Evolutionary conservation across 495 filamentous ascomycete genomes (phyloP).

Genomic region (Penicillium mononematosum): DNA sequence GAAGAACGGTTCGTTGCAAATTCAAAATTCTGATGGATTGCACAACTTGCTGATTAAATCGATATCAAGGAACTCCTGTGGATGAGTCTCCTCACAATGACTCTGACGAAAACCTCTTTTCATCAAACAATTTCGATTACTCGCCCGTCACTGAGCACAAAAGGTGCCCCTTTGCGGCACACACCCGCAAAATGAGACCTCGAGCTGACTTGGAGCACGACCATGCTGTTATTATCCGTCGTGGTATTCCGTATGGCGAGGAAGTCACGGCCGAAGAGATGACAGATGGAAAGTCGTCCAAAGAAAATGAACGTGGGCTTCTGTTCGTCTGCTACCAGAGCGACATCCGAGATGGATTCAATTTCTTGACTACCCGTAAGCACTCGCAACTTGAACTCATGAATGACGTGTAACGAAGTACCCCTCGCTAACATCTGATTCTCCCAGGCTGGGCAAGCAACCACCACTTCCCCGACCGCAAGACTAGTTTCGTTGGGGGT

Average conservation of each 20-base stretch:
- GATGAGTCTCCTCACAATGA: conserved; percentile 22
- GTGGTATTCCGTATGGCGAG: conserved; percentile 32
- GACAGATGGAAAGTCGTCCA: not conserved
- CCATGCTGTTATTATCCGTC: conserved; percentile 30
- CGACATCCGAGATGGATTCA: conserved; percentile 27
- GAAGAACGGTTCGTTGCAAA: conserved; percentile 32
- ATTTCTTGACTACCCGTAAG: conserved; percentile 27
- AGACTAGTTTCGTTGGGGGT: conserved; percentile 2
- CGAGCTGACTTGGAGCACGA: conserved; percentile 24
- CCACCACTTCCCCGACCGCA: conserved; percentile 19
- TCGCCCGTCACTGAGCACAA: conserved; percentile 14
- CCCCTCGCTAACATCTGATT: not conserved
- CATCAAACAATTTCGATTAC: conserved; percentile 33
- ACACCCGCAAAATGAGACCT: conserved; percentile 38
- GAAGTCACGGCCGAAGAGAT: conserved; percentile 14
- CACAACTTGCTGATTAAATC: not conserved
- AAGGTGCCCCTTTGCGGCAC: conserved; percentile 36
- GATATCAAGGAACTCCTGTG: conserved; percentile 10
- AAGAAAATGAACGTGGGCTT: conserved; percentile 18
- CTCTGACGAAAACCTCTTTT: conserved; percentile 23
- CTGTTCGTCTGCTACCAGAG: conserved; percentile 28
- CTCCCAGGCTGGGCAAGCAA: conserved; percentile 27
- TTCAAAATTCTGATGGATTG: not conserved
- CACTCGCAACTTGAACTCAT: not conserved
- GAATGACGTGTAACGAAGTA: not conserved